Conservation (phyloP, 176 grass and related monocot species). For the Oryza rufipogon region DNA sequence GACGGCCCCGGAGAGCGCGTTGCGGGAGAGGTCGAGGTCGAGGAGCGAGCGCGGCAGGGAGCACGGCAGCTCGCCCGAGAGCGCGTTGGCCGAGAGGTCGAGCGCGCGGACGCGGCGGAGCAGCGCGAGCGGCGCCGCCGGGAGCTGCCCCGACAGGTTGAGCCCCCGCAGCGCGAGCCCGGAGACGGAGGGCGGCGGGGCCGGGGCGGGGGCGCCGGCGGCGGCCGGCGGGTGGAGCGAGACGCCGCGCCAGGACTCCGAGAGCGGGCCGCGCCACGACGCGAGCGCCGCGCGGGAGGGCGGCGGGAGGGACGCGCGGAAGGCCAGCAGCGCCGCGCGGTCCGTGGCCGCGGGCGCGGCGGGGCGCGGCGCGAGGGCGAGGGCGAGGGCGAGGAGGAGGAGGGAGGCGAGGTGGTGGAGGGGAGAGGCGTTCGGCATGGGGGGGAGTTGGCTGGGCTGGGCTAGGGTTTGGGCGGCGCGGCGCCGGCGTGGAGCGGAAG, state of each 20-base stretch:
- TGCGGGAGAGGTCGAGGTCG: conserved; percentile 65
- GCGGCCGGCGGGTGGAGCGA: conserved; percentile 40
- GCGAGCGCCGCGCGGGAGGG: conserved; percentile 42
- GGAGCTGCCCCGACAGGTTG: conserved; percentile 48
- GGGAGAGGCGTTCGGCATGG: conserved; percentile 43
- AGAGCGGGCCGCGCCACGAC: conserved; percentile 56
- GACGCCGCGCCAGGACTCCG: conserved; percentile 57
- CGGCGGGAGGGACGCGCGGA: conserved; percentile 32
- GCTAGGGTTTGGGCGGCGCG: conserved; percentile 60
- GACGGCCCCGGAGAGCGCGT: conserved; percentile 72
- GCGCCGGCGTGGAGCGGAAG: conserved; percentile 43
- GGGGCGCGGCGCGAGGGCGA: background rate
- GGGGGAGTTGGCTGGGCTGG: conserved; percentile 39
- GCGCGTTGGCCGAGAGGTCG: conserved; percentile 55
- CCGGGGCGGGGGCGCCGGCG: background rate
- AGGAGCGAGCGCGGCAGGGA: conserved; percentile 60
- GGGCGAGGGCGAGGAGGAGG: conserved; percentile 27
- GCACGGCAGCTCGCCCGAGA: conserved; percentile 62
- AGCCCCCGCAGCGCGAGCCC: conserved; percentile 42
- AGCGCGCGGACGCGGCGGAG: conserved; percentile 52
- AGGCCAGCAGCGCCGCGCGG: conserved; percentile 53
- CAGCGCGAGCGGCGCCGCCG: conserved; percentile 43
- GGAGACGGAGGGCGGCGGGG: conserved; percentile 35
- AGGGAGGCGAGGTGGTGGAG: conserved; percentile 1
- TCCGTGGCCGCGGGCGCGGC: conserved; percentile 30